These are phyloP conservation scores for Leccinum subgranulosum DNA, from an alignment of 768 basidiomycete genomes.

Conservation along the genomic window DNA sequence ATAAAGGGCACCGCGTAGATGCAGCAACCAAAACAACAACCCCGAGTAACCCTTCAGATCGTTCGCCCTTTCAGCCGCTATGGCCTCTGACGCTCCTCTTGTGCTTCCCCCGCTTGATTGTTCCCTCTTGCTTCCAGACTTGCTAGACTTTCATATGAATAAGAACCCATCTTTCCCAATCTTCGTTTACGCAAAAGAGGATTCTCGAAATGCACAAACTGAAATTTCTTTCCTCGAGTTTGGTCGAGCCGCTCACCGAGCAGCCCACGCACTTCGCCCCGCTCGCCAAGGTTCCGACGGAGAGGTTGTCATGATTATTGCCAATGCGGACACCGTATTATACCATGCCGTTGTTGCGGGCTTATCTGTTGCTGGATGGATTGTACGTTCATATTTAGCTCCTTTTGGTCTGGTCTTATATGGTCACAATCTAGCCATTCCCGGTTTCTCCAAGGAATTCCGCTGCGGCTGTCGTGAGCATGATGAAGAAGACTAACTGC, in stretches of 20 bases:
- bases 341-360: conserved; percentile 34
- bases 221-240: conserved; percentile 29
- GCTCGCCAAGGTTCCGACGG: conserved; percentile 20
- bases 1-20: not conserved
- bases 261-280: conserved; percentile 41
- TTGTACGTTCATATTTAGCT: conserved; percentile 25
- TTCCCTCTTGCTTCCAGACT: conserved; percentile 23
- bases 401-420: conserved; percentile 21
- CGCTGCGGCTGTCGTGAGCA: conserved; percentile 32
- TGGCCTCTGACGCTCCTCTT: not conserved
- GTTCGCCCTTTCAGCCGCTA: not conserved
- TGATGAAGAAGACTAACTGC: conserved; percentile 24
- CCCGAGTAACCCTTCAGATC: not conserved
- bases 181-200: conserved; percentile 17
- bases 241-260: conserved; percentile 28
- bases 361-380: conserved; percentile 39
- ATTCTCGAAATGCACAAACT: conserved; percentile 5
- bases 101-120: conserved; percentile 23
- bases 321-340: conserved; percentile 32
- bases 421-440: conserved; percentile 26
- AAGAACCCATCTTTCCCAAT: conserved; percentile 24
- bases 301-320: conserved; percentile 23
- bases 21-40: not conserved
- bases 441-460: conserved; percentile 42
- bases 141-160: conserved; percentile 24